Evolutionary conservation across 805 yeast species (phyloP), one percentile per base, ranked within the genome.

Genomic region (Tetrapisispora taiwanensis): DNA sequence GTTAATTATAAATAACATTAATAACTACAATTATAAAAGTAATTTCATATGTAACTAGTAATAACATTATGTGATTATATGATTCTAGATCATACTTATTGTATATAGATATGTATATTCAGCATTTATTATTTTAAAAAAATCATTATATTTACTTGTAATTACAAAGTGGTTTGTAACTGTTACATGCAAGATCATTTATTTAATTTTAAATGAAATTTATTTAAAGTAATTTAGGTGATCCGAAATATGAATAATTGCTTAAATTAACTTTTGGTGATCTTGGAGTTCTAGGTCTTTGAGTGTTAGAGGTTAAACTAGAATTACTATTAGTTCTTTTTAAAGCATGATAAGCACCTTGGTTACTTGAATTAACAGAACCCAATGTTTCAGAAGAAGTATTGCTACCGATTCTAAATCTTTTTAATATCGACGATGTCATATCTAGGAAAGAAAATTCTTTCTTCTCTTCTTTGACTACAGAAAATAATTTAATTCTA

Each of bases 401-500:
- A 22, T 42, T 38, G 36, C 36, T 42, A 41, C 60, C 59, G 37
- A 69, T 51, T 46, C 66, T 62, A 28, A 69, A 60, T 42, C 63
- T 60, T 41, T 58, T 67, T 53, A 70, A 52, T 40, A 70, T 48
- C 7, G 62, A 59, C 9, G 68, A 67, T 5, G 66, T 62, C 59
- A 69, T 62, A 46, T 69, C 72, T 20, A 67, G 55, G 13, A 69
- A 55, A 6, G 77, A 73, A 22, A 57, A 59, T 45, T 65, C 70
- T 33, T 60, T 67, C 28, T 62, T 62, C n/a, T 58, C 62, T 4
- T 62, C 59, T 38, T 61, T 67, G 47, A 63, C 68, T 9, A 79
- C 65, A 33, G 66, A 67, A 59, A 82, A 80, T 39, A 80, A 66
- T 49, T 57, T 67, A 15, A 80, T 62, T 15, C 62, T 50, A 3